Percentiles rank a stretch among this genome's conserved stretches.
phyloP scores from a whole-genome alignment of 2,329 filamentous ascomycete species.

The Bipolaris cookei region DNA sequence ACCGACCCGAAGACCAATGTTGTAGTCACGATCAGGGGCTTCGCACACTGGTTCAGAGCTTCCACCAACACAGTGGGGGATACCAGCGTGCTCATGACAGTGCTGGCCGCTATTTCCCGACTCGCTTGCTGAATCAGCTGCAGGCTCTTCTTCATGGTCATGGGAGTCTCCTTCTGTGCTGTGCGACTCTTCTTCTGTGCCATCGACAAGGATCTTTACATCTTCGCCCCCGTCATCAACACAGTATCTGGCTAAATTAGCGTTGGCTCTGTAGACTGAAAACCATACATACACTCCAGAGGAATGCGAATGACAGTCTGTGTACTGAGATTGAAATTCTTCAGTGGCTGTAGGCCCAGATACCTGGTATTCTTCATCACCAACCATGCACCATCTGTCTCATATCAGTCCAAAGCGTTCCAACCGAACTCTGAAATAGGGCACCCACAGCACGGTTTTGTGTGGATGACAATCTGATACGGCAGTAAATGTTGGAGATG shows the following conservation, averaged over 20 bases:
- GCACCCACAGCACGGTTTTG: slow-evolving; percentile 51
- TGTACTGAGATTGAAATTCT: slow-evolving; percentile 66
- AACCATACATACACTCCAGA: slow-evolving; percentile 58
- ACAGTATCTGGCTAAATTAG: slow-evolving; percentile 61
- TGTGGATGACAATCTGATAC: slow-evolving; percentile 63
- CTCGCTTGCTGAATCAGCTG: slow-evolving; percentile 8
- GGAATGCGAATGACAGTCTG: slow-evolving; percentile 69
- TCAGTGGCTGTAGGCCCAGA: slow-evolving; percentile 61
- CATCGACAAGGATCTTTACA: slow-evolving; percentile 60
- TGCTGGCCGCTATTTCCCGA: slow-evolving; percentile 16
- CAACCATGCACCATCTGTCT: slow-evolving; percentile 54
- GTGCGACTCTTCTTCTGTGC: slow-evolving; percentile 31
- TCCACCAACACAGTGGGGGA: slow-evolving; percentile 69
- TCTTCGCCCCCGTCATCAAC: slow-evolving; percentile 66
- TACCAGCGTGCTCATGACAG: slow-evolving; percentile 77
- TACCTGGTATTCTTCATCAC: slow-evolving; percentile 53
- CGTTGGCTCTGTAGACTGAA: neutral
- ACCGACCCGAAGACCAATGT: slow-evolving; percentile 71
- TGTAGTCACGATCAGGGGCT: slow-evolving; percentile 63
- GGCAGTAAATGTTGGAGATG: slow-evolving; percentile 49
- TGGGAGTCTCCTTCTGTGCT: slow-evolving; percentile 15
- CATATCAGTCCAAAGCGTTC: slow-evolving; percentile 17
- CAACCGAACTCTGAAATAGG: neutral
- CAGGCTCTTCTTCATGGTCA: slow-evolving; percentile 21
- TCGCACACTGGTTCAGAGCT: slow-evolving; percentile 57